Evolutionary conservation across 345 rosid genomes (phyloP).

Genomic region (Sisymbrium irio): DNA sequence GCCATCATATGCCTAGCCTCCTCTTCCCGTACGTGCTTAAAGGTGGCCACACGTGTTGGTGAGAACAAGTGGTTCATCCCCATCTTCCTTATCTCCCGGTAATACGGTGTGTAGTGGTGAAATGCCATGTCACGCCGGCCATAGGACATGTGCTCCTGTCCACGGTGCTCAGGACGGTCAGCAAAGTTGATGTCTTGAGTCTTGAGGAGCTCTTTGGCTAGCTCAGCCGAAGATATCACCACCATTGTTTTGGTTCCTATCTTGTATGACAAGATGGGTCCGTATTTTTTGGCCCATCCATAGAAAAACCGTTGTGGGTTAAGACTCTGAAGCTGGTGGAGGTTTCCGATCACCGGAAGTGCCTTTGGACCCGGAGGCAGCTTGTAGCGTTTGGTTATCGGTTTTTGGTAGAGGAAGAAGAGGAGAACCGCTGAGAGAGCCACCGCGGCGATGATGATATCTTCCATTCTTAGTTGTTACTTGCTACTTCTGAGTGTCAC

Average conservation of each 20-base stretch:
- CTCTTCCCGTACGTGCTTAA: conserved; percentile 36
- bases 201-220: conserved; percentile 40
- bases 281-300: conserved; percentile 45
- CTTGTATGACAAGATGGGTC: conserved; percentile 46
- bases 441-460: conserved; percentile 13
- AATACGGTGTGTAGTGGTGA: conserved; percentile 30
- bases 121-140: conserved; percentile 38
- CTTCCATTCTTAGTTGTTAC: conserved; percentile 15
- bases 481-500: neutral
- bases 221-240: conserved; percentile 44
- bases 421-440: conserved; percentile 19
- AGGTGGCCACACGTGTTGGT: conserved; percentile 33
- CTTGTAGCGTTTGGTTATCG: neutral
- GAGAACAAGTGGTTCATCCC: conserved; percentile 36
- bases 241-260: conserved; percentile 35
- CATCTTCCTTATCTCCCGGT: conserved; percentile 37
- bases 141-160: conserved; percentile 26
- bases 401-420: conserved; percentile 22
- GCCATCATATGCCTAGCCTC: conserved; percentile 30
- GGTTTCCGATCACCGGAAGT: conserved; percentile 55
- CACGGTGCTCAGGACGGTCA: conserved; percentile 31
- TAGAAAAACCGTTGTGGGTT: conserved; percentile 34
- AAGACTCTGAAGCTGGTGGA: conserved; percentile 40
- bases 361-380: conserved; percentile 49
- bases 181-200: conserved; percentile 36